Evolutionary conservation across 139 green algal species (phyloP).

Genomic region (Parachlorella kessleri): DNA sequence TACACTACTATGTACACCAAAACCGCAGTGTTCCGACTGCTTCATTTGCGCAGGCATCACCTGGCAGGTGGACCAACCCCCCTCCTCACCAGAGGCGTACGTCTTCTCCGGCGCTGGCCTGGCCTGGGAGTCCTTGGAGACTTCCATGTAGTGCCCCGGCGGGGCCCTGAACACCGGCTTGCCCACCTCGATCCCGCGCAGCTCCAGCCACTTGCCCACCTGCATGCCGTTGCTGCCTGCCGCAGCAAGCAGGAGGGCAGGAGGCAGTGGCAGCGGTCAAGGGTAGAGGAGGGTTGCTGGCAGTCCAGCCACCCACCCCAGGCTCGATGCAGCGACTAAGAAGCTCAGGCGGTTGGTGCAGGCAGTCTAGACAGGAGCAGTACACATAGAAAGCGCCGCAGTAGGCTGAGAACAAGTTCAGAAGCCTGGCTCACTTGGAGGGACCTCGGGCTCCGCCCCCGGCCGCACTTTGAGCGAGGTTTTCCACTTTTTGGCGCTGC

Average conservation of each 20-base stretch:
- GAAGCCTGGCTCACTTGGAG: background rate
- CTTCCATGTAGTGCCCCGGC: background rate
- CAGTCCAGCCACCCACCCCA: no score
- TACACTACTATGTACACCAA: background rate
- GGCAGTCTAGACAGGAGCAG: no score
- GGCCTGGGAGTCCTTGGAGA: background rate
- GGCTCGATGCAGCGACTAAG: no score
- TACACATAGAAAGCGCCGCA: no score
- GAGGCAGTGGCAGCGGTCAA: no score
- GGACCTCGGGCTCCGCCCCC: conserved; percentile 36
- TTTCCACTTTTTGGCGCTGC: conserved; percentile 88
- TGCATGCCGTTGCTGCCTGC: conserved; percentile 50
- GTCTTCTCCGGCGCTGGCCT: conserved; percentile 6
- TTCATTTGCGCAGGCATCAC: conserved; percentile 8
- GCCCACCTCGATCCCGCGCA: conserved; percentile 43
- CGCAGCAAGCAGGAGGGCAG: background rate
- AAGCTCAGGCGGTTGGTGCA: no score
- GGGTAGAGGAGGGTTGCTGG: no score
- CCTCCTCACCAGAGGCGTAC: conserved; percentile 6
- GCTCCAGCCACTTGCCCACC: conserved; percentile 61
- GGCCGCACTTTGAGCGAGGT: conserved; percentile 56
- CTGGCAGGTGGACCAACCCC: no score
- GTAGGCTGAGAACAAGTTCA: no score
- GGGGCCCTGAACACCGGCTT: background rate
- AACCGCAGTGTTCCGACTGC: no score